Conservation (phyloP, 306 rosid species). For the Carpinus fangiana region DNA sequence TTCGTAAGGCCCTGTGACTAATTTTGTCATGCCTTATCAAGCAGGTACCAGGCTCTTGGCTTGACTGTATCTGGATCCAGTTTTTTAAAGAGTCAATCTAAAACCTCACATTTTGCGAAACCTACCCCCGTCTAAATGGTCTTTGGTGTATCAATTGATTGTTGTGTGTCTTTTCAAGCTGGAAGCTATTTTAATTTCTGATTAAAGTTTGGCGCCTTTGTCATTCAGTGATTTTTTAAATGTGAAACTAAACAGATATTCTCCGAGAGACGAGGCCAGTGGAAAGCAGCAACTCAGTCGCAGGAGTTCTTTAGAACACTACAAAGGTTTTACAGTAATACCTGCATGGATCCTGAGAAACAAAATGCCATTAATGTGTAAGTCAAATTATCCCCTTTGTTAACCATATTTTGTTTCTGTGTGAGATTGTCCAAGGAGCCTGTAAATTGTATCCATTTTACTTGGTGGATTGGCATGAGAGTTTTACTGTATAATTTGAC, state of each 20-base stretch:
- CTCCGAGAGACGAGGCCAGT: constrained; percentile 91
- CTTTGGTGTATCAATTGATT: neutral
- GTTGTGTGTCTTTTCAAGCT: constrained; percentile 18
- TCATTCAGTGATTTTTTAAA: constrained; percentile 15
- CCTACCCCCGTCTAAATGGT: neutral
- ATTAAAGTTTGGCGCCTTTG: constrained; percentile 4
- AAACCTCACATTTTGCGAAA: constrained; percentile 8
- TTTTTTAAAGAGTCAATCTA: constrained; percentile 21
- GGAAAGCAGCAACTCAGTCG: constrained; percentile 95
- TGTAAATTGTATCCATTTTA: neutral
- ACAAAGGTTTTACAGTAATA: constrained; percentile 87
- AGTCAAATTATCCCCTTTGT: constrained; percentile 30
- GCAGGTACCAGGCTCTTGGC: neutral
- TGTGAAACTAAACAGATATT: constrained; percentile 63
- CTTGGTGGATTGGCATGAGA: constrained; percentile 14
- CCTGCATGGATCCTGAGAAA: constrained; percentile 73
- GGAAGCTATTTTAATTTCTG: constrained; percentile 6
- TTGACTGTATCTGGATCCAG: neutral
- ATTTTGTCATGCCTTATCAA: neutral
- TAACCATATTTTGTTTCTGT: constrained; percentile 5
- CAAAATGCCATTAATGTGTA: constrained; percentile 89
- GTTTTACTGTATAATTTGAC: constrained; percentile 18
- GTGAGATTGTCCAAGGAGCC: constrained; percentile 2
- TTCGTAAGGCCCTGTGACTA: neutral
- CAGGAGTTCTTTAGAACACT: constrained; percentile 83